phyloP scores from a whole-genome alignment of 805 yeast species.

The Nakazawaea ishiwadae region DNA sequence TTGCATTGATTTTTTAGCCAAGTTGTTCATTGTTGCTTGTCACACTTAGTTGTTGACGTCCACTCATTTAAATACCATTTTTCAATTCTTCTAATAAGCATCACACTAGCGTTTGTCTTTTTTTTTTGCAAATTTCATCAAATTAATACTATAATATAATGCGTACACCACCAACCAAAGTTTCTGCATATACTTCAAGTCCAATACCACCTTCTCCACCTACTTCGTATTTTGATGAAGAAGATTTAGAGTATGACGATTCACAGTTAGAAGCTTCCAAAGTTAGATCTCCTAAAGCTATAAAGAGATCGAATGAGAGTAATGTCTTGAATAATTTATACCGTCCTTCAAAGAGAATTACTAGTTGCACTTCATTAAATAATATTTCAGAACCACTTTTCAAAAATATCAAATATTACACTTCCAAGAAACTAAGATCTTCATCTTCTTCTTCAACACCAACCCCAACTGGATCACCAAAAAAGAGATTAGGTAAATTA shows the following conservation, averaged over 20 bases:
- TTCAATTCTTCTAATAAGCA: too few relatives aligned
- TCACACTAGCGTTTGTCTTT: too few relatives aligned
- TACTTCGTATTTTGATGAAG: background rate
- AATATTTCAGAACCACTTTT: slow-evolving; percentile 9
- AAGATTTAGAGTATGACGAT: background rate
- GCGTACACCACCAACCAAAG: background rate
- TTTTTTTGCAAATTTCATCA: too few relatives aligned
- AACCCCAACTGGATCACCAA: slow-evolving; percentile 1
- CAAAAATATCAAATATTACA: slow-evolving; percentile 10
- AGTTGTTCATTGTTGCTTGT: background rate
- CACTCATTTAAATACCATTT: slow-evolving; percentile 10
- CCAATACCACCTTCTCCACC: background rate
- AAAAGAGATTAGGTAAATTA: background rate
- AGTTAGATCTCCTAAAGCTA: background rate
- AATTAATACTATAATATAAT: too few relatives aligned
- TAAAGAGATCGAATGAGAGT: slow-evolving; percentile 1
- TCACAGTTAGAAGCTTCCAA: background rate
- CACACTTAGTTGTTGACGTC: slow-evolving; percentile 13
- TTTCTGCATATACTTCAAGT: slow-evolving; percentile 1
- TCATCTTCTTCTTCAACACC: slow-evolving; percentile 4
- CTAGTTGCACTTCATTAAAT: slow-evolving; percentile 4
- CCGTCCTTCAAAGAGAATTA: slow-evolving; percentile 5
- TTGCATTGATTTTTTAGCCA: background rate
- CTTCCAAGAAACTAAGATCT: slow-evolving; percentile 8
- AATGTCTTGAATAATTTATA: background rate